These are phyloP conservation scores for Penicillium sp. DNA, from an alignment of 2,329 filamentous ascomycete species.

Conservation along the genomic window DNA sequence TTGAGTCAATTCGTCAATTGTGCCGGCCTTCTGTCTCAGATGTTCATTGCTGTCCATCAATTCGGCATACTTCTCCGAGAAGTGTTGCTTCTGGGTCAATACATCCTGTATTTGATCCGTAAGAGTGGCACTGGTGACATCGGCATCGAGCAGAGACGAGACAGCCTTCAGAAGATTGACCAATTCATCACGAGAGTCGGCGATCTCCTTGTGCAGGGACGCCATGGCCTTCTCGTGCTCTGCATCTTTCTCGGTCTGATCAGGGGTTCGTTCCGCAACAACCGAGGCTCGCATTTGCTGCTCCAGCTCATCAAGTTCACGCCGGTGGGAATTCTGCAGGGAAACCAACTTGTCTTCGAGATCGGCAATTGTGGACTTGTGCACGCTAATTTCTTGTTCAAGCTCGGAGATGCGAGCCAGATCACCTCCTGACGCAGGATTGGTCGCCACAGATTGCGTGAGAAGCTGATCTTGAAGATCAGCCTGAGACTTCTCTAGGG, in stretches of 20 bases:
- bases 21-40: constrained; percentile 33
- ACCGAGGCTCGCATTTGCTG: constrained; percentile 31
- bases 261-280: constrained; percentile 34
- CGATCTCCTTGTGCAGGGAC: constrained; percentile 56
- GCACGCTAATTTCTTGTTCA: constrained; percentile 51
- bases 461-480: constrained; percentile 63
- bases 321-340: constrained; percentile 49
- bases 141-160: constrained; percentile 37
- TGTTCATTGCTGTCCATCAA: constrained; percentile 37
- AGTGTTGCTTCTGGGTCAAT: constrained; percentile 38
- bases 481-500: constrained; percentile 67
- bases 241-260: constrained; percentile 47
- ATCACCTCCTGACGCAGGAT: constrained; percentile 47
- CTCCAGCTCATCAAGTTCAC: constrained; percentile 38
- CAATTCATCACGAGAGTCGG: constrained; percentile 60
- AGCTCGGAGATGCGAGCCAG: constrained; percentile 47
- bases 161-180: constrained; percentile 60
- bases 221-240: constrained; percentile 56
- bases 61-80: constrained; percentile 39
- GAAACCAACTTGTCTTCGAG: constrained; percentile 50
- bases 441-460: constrained; percentile 56
- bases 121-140: constrained; percentile 50
- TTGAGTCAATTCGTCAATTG: constrained; percentile 35
- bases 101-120: constrained; percentile 59
- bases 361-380: constrained; percentile 50